Percentiles rank a stretch among this genome's conserved stretches.
Evolutionary conservation across 768 basidiomycete genomes (phyloP).

Genomic region (Auricularia sp.): DNA sequence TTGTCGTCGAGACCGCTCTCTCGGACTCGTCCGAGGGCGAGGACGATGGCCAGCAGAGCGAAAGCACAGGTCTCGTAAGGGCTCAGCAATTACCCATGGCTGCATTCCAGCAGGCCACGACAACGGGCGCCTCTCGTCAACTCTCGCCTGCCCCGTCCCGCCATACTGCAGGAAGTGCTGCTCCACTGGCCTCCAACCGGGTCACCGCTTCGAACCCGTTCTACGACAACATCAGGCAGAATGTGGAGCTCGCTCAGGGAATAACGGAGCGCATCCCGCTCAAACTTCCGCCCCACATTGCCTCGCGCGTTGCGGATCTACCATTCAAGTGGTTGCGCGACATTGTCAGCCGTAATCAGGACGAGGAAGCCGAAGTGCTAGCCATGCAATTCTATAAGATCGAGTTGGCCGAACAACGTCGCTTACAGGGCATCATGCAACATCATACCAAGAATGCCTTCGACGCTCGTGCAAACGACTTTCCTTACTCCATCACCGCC

Average conservation of each 20-base stretch:
- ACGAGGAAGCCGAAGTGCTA: conserved; percentile 67
- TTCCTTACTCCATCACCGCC: conserved; percentile 90
- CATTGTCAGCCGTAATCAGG: conserved; percentile 45
- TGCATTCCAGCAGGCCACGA: conserved; percentile 26
- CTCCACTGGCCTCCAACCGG: conserved; percentile 16
- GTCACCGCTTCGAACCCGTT: conserved; percentile 70
- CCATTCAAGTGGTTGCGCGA: conserved; percentile 72
- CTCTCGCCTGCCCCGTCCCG: conserved; percentile 13
- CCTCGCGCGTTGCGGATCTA: conserved; percentile 54
- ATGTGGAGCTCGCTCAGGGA: conserved; percentile 60
- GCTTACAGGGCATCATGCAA: conserved; percentile 85
- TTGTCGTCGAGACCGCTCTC: conserved; percentile 42
- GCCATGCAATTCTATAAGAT: conserved; percentile 92
- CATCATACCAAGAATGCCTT: conserved; percentile 61
- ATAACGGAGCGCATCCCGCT: conserved; percentile 76
- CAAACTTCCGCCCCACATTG: conserved; percentile 31
- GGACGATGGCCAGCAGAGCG: conserved; percentile 27
- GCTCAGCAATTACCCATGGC: conserved; percentile 21
- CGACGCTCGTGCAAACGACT: conserved; percentile 21
- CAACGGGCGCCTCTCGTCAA: conserved; percentile 7
- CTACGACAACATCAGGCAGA: conserved; percentile 88
- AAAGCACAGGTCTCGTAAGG: conserved; percentile 3
- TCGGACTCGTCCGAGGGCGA: conserved; percentile 30
- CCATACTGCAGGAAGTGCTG: conserved; percentile 9
- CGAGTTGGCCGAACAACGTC: conserved; percentile 80